phyloP scores from a whole-genome alignment of 2,329 filamentous ascomycete genomes.

The Penicillium sp. region DNA sequence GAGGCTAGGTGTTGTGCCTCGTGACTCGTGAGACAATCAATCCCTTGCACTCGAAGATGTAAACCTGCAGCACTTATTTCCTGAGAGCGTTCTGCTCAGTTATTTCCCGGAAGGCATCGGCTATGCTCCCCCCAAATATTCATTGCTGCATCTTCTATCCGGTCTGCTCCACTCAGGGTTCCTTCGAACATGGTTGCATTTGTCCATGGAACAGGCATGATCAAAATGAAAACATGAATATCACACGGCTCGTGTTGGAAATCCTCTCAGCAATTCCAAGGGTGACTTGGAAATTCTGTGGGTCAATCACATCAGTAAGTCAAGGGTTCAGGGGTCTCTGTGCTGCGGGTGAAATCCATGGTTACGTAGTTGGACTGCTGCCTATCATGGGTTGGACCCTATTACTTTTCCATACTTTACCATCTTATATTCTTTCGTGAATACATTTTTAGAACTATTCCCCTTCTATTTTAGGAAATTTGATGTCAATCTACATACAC shows the following conservation, averaged over 20 bases:
- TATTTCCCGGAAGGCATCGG: background rate
- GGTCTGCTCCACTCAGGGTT: background rate
- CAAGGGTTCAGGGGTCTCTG: slow-evolving; percentile 1
- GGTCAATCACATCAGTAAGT: background rate
- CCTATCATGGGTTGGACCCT: background rate
- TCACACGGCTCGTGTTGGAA: background rate
- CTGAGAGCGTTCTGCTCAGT: background rate
- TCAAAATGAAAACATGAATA: background rate
- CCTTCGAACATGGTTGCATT: background rate
- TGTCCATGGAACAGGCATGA: background rate
- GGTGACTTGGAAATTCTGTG: background rate
- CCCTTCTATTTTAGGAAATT: background rate
- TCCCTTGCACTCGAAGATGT: background rate
- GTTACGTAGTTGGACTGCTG: background rate
- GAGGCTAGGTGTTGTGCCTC: background rate
- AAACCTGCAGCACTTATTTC: background rate
- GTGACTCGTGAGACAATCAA: background rate
- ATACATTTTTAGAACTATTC: background rate
- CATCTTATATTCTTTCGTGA: background rate
- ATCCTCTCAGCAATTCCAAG: background rate
- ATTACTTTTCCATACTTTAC: background rate
- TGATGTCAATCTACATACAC: background rate
- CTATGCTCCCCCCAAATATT: background rate
- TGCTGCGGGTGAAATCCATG: background rate
- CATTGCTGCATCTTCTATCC: background rate